Percentiles rank a stretch among this genome's conserved stretches.
Conservation (phyloP, 768 basidiomycete species). For the Amanita molliuscula region DNA sequence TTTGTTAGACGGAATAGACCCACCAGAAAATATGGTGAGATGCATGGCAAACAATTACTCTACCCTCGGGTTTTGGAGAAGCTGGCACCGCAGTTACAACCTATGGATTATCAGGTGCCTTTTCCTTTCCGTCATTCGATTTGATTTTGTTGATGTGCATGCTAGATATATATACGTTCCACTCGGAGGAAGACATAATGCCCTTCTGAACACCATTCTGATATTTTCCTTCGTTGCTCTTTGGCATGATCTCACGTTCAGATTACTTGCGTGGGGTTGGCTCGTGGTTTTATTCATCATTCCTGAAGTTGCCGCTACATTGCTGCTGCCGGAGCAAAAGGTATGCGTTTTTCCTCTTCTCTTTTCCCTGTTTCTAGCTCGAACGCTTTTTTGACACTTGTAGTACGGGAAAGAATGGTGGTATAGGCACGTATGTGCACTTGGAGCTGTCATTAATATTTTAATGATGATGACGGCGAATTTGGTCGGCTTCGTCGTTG, state of each 20-base stretch:
- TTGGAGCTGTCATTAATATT: slow-evolving; percentile 78
- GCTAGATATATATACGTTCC: slow-evolving; percentile 90
- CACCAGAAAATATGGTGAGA: slow-evolving; percentile 98
- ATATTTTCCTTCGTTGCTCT: slow-evolving; percentile 95
- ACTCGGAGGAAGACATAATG: slow-evolving; percentile 57
- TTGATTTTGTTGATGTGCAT: neutral
- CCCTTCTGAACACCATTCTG: slow-evolving; percentile 54
- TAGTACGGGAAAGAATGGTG: slow-evolving; percentile 63
- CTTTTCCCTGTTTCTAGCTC: neutral
- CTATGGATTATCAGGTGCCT: slow-evolving; percentile 82
- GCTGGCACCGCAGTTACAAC: slow-evolving; percentile 96
- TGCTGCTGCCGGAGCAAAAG: slow-evolving; percentile 50
- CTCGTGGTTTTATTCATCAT: slow-evolving; percentile 83
- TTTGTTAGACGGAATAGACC: slow-evolving; percentile 76
- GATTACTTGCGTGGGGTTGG: slow-evolving; percentile 94
- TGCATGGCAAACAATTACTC: slow-evolving; percentile 99
- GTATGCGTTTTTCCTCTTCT: slow-evolving; percentile 28
- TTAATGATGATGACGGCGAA: slow-evolving; percentile 89
- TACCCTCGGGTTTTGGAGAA: slow-evolving; percentile 85
- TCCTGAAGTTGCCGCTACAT: slow-evolving; percentile 65
- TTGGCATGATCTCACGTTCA: slow-evolving; percentile 92
- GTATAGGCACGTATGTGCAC: slow-evolving; percentile 81
- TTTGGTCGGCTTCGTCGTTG: slow-evolving; percentile 90
- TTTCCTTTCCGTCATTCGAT: neutral
- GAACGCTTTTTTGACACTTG: neutral